Percentiles rank a stretch among this genome's conserved stretches.
Evolutionary conservation across 2,329 filamentous ascomycete genomes (phyloP).

Genomic region (Phialocephala sp.): DNA sequence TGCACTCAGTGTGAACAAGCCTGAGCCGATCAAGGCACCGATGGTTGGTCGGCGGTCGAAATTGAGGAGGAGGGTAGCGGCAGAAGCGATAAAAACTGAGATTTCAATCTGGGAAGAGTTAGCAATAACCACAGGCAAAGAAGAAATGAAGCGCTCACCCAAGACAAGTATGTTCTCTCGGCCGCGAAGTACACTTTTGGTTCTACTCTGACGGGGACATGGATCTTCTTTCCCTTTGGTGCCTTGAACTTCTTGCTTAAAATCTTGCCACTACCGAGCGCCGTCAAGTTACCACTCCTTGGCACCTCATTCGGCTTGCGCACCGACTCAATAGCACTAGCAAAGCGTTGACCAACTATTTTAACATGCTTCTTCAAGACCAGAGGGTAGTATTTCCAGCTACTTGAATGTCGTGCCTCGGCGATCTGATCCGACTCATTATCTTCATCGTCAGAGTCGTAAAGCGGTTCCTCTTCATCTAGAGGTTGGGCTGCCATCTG

Average conservation of each 20-base stretch:
- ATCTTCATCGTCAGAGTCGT: constrained; percentile 88
- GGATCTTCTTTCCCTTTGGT: constrained; percentile 86
- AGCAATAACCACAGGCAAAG: constrained; percentile 23
- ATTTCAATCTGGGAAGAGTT: constrained; percentile 75
- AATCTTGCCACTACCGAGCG: constrained; percentile 62
- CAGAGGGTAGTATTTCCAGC: constrained; percentile 74
- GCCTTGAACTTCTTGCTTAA: constrained; percentile 69
- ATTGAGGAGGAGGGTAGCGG: constrained; percentile 83
- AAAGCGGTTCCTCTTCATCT: constrained; percentile 76
- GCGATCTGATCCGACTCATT: constrained; percentile 77
- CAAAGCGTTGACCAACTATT: constrained; percentile 28
- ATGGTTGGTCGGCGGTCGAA: constrained; percentile 66
- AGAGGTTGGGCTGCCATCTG: constrained; percentile 69
- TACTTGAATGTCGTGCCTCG: constrained; percentile 77
- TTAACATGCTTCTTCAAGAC: constrained; percentile 52
- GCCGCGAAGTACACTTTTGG: constrained; percentile 98
- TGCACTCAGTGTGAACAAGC: constrained; percentile 83
- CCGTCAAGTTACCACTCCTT: constrained; percentile 55
- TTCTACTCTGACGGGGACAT: constrained; percentile 93
- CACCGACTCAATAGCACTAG: constrained; percentile 27
- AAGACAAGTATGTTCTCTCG: constrained; percentile 93
- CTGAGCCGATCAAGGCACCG: constrained; percentile 71
- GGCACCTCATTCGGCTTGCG: constrained; percentile 25
- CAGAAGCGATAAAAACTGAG: constrained; percentile 89
- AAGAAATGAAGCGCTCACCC: constrained; percentile 61